These are phyloP conservation scores for Sclerotinia spermophila DNA, from an alignment of 2,329 filamentous ascomycete species.

Conservation along the genomic window DNA sequence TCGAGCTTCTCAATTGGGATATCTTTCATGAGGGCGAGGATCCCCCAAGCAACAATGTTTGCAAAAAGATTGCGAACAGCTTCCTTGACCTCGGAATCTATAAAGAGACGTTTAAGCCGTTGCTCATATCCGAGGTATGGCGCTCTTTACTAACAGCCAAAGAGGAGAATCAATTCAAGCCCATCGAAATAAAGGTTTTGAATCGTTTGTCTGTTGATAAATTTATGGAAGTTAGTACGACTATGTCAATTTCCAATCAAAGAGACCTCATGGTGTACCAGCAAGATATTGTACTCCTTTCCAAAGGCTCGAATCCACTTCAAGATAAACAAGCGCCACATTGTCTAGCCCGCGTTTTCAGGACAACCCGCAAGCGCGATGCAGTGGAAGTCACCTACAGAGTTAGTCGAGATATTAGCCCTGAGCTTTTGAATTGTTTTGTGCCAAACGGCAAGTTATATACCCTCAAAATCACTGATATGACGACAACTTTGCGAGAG, in stretches of 20 bases:
- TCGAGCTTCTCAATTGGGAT: conserved; percentile 87
- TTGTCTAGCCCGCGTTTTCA: conserved; percentile 81
- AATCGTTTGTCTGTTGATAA: conserved; percentile 88
- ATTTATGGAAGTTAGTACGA: conserved; percentile 86
- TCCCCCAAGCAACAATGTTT: conserved; percentile 72
- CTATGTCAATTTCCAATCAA: conserved; percentile 66
- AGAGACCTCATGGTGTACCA: conserved; percentile 72
- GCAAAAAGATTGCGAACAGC: conserved; percentile 70
- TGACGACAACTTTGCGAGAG: conserved; percentile 92
- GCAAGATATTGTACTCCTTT: conserved; percentile 86
- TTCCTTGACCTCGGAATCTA: conserved; percentile 78
- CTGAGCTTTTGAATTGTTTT: conserved; percentile 58
- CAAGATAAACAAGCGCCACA: conserved; percentile 63
- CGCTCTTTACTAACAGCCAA: conserved; percentile 86
- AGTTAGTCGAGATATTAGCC: conserved; percentile 55
- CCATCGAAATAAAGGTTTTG: conserved; percentile 83
- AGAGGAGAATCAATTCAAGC: conserved; percentile 75
- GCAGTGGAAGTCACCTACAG: conserved; percentile 82
- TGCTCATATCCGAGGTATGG: conserved; percentile 93
- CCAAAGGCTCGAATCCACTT: conserved; percentile 68
- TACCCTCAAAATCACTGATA: conserved; percentile 82
- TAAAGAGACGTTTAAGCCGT: conserved; percentile 82
- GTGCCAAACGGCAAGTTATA: conserved; percentile 66
- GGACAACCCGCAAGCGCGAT: conserved; percentile 75
- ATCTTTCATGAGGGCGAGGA: conserved; percentile 88